A percentile compares a stretch with the other conserved stretches of the same genome.
These are phyloP conservation scores for Cordyceps cateniannulata DNA, from an alignment of 2,329 filamentous ascomycete genomes.

Conservation along the genomic window DNA sequence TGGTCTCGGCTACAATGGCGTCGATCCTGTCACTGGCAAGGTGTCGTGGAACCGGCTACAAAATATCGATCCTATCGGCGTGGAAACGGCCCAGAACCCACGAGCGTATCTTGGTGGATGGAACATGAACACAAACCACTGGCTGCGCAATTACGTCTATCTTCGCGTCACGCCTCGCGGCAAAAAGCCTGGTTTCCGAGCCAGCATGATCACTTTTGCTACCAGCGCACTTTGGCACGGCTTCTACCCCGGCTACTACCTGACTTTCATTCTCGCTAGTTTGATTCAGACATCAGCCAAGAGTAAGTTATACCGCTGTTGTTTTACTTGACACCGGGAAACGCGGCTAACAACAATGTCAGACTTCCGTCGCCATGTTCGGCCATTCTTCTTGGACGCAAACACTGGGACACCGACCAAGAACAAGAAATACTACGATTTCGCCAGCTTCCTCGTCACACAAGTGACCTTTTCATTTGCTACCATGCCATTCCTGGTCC, in stretches of 20 bases:
- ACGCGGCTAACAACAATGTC: conserved; percentile 5
- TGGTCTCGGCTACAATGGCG: conserved; percentile 88
- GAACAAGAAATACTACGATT: conserved; percentile 80
- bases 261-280: conserved; percentile 82
- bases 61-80: conserved; percentile 79
- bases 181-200: conserved; percentile 93
- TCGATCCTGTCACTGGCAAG: conserved; percentile 77
- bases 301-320: conserved; percentile 52
- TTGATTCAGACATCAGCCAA: conserved; percentile 92
- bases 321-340: background rate
- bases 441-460: conserved; percentile 66
- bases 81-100: conserved; percentile 91
- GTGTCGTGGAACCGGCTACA: conserved; percentile 82
- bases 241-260: conserved; percentile 94
- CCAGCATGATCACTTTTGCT: conserved; percentile 86
- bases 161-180: conserved; percentile 90
- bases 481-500: conserved; percentile 77
- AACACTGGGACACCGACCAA: conserved; percentile 62
- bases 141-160: conserved; percentile 94
- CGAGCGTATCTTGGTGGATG: conserved; percentile 84
- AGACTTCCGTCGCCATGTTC: conserved; percentile 86
- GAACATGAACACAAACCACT: conserved; percentile 99
- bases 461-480: conserved; percentile 80
- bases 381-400: conserved; percentile 85
- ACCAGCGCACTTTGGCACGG: conserved; percentile 98